These are phyloP conservation scores for Raffaelea ambrosiae DNA, from an alignment of 2,329 filamentous ascomycete genomes.

Conservation along the genomic window DNA sequence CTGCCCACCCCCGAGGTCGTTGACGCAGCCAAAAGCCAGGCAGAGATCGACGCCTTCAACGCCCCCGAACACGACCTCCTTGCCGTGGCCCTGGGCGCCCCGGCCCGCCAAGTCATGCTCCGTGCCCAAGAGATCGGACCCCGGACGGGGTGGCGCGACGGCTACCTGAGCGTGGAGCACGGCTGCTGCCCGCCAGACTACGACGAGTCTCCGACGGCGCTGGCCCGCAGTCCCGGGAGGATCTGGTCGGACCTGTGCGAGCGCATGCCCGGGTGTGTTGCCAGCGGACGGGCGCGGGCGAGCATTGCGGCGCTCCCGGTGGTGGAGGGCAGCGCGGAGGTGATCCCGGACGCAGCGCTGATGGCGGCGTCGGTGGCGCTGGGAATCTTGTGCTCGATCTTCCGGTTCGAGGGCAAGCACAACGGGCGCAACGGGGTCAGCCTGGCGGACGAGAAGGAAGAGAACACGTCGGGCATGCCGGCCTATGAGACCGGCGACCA, in stretches of 20 bases:
- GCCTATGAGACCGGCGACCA: conserved; percentile 39
- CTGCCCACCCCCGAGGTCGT: not conserved
- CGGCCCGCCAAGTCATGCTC: conserved; percentile 44
- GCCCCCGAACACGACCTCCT: conserved; percentile 39
- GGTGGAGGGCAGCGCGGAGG: conserved; percentile 38
- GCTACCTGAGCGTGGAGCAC: conserved; percentile 41
- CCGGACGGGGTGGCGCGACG: conserved; percentile 43
- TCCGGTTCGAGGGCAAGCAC: conserved; percentile 42
- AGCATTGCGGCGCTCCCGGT: conserved; percentile 38
- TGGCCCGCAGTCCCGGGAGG: conserved; percentile 38
- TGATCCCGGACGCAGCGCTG: conserved; percentile 41
- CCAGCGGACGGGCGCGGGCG: conserved; percentile 40
- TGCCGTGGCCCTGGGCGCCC: conserved; percentile 43
- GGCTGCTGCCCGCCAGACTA: conserved; percentile 44
- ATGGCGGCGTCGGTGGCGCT: conserved; percentile 45
- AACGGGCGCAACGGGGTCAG: conserved; percentile 42
- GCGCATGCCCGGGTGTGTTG: conserved; percentile 42
- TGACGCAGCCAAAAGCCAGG: conserved; percentile 23
- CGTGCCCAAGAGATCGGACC: conserved; percentile 44
- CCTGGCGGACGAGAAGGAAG: conserved; percentile 20
- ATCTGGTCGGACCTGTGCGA: conserved; percentile 47
- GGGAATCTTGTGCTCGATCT: conserved; percentile 45
- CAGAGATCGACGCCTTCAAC: conserved; percentile 34
- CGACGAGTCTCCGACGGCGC: conserved; percentile 36
- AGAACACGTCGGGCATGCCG: conserved; percentile 14